Evolutionary conservation across 192 early-diverging fungal genomes (phyloP), one percentile per base, ranked within the genome.

Genomic region (Bifiguratus adelaidae): DNA sequence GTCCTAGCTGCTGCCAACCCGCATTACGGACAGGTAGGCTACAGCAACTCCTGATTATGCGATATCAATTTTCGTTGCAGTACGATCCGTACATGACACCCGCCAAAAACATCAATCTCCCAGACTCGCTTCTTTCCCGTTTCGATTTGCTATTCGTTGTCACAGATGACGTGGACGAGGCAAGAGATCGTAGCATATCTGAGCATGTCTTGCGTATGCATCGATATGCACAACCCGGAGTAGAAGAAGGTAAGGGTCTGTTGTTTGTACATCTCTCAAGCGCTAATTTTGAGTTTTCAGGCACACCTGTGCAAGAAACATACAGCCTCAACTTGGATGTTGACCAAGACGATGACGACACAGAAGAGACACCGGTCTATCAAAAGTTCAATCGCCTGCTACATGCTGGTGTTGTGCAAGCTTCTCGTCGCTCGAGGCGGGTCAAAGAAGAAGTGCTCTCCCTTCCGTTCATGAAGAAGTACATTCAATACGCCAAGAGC

Each of bases 1-100:
- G 91, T 99, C 18, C 74, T 99, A 47, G 96, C 96, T 1, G 96
- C 96, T 1, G 96, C 96, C 34, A 99, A 99, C 63, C 96, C 96
- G 3, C 79, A 85, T 7, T 86, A 87, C 38, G 89, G 89, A 19
- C 86, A n/a, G n/a, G n/a, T n/a, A n/a, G n/a, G n/a, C n/a, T n/a
- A n/a, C n/a, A n/a, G 74, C 64, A 2, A 35, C 16, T 33, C 16
- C 13, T n/a, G 2, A 35, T 35, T 35, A 35, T 2, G 13, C 13
- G 13, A 60, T 62, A 13, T n/a, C 6, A 54, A 55, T 37, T 3
- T 60, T n/a, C 20, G 2, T 49, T n/a, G n/a, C n/a, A 82, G 63
- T 98, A 98, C 62, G 80, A 95, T 56, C 71, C 86, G 38, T 74
- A 78, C 41, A 91, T 90, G 41, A 72, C 81, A 24, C 92, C 92